Evolutionary conservation across 495 filamentous ascomycete genomes (phyloP).

Genomic region (Daldinia concentrica): DNA sequence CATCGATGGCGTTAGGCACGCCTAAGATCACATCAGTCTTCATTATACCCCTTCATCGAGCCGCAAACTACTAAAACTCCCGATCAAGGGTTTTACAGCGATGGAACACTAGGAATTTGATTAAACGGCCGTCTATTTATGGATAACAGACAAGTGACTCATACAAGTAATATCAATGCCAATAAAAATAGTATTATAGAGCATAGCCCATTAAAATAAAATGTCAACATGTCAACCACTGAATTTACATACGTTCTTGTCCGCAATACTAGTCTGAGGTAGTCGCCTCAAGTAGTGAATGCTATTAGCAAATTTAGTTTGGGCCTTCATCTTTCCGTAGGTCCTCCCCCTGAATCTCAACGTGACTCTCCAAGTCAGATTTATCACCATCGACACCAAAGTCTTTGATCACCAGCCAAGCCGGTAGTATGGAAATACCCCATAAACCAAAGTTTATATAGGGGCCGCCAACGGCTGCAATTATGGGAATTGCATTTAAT

Average conservation of each 20-base stretch:
- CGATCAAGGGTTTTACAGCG: background rate
- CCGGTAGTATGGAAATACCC: conserved; percentile 64
- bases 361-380: conserved; percentile 12
- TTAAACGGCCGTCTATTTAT: background rate
- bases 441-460: conserved; percentile 73
- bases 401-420: conserved; percentile 66
- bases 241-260: too few relatives aligned
- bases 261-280: background rate
- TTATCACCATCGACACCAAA: conserved; percentile 51
- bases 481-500: conserved; percentile 62
- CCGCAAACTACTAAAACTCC: conserved; percentile 9
- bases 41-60: background rate
- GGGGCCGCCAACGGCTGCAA: conserved; percentile 66
- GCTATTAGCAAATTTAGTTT: background rate
- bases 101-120: background rate
- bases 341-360: conserved; percentile 11
- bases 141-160: too few relatives aligned
- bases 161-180: too few relatives aligned
- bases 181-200: background rate
- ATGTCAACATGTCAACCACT: too few relatives aligned
- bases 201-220: too few relatives aligned
- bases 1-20: conserved; percentile 34
- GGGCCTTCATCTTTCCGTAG: conserved; percentile 10
- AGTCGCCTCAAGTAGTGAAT: background rate
- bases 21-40: conserved; percentile 30